Conservation (phyloP, 306 rosid genomes). For the Prunus armeniaca region DNA sequence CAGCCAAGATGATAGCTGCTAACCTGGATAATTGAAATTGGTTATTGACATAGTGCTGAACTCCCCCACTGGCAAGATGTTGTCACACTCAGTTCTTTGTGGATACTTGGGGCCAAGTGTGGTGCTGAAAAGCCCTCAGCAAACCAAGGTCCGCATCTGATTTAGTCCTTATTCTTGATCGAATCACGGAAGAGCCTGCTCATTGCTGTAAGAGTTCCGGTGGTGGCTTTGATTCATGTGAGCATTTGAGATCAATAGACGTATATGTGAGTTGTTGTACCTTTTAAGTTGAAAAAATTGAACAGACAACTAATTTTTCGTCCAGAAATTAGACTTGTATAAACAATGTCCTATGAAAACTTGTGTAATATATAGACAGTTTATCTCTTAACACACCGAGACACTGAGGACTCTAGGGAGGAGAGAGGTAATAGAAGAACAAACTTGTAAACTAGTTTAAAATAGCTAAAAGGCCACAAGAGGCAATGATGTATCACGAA, state of each 20-base stretch:
- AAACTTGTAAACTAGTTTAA: neutral
- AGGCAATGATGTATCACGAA: too few relatives aligned
- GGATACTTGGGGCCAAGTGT: neutral
- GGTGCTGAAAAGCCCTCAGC: neutral
- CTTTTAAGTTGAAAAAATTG: neutral
- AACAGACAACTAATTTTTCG: neutral
- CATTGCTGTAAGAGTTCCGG: neutral
- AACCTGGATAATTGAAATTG: constrained; percentile 11
- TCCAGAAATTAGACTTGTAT: constrained; percentile 2
- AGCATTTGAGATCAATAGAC: neutral
- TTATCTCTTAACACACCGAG: neutral
- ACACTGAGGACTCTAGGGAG: constrained; percentile 7
- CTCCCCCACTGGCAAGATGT: constrained; percentile 5
- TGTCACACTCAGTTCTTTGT: neutral
- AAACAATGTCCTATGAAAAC: neutral
- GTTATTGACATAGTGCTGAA: constrained; percentile 16
- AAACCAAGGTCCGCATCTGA: neutral
- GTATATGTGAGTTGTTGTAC: neutral
- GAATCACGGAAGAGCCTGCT: constrained; percentile 6
- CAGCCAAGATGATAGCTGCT: constrained; percentile 17
- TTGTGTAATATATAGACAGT: neutral
- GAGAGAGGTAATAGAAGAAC: neutral
- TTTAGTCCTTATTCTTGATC: neutral
- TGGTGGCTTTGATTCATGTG: neutral
- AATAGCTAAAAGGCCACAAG: too few relatives aligned